Percentiles rank a stretch among this genome's conserved stretches.
These are phyloP conservation scores for Byssoonygena ceratinophila DNA, from an alignment of 2,329 filamentous ascomycete genomes.

Conservation along the genomic window DNA sequence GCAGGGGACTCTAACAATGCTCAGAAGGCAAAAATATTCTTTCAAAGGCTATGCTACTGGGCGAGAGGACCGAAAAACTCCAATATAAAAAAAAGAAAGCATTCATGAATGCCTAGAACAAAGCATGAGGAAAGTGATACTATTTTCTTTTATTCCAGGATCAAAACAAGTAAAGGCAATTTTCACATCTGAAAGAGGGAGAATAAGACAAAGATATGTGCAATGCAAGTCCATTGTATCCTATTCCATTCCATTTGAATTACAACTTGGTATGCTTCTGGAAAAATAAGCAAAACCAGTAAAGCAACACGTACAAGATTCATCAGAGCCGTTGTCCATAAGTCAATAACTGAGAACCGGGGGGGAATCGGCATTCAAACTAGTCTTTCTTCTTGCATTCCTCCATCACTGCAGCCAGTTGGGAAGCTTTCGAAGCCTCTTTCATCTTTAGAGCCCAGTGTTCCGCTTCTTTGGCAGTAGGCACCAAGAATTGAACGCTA, in stretches of 20 bases:
- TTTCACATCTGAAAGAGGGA: background rate
- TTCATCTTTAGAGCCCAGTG: constrained; percentile 64
- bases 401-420: constrained; percentile 35
- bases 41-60: constrained; percentile 10
- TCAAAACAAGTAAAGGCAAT: background rate
- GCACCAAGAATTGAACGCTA: constrained; percentile 37
- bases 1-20: background rate
- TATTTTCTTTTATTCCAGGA: too few relatives aligned
- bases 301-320: constrained; percentile 1
- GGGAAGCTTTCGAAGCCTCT: constrained; percentile 43
- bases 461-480: constrained; percentile 52
- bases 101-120: too few relatives aligned
- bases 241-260: background rate
- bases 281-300: background rate
- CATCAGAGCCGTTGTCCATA: constrained; percentile 5
- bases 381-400: constrained; percentile 40
- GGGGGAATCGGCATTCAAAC: background rate
- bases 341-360: background rate
- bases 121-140: too few relatives aligned
- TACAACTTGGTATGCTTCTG: background rate
- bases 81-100: background rate
- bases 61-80: background rate
- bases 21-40: background rate
- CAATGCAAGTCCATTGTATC: background rate
- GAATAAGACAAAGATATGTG: background rate